Percentiles rank a stretch among this genome's conserved stretches.
These are phyloP conservation scores for Epipyxis sp. DNA, from an alignment of 108 stramenopile species.

Conservation along the genomic window DNA sequence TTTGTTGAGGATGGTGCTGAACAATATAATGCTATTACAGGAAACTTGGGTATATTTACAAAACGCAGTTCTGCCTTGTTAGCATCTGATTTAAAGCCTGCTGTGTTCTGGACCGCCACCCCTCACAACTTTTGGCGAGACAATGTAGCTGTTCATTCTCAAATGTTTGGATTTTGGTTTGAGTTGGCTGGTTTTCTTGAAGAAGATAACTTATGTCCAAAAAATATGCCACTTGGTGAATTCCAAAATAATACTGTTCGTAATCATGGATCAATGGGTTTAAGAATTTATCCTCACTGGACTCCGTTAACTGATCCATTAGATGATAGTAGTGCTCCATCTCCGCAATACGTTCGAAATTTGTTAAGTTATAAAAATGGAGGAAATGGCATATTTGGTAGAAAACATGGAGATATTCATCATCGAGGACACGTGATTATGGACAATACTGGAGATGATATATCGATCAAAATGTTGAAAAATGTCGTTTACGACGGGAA, in stretches of 20 bases:
- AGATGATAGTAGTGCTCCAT: neutral
- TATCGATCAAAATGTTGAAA: neutral
- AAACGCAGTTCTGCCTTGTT: slow-evolving; percentile 39
- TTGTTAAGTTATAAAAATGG: slow-evolving; percentile 31
- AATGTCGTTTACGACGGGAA: slow-evolving; percentile 25
- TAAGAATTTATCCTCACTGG: slow-evolving; percentile 24
- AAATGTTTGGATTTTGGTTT: slow-evolving; percentile 20
- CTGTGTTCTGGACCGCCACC: slow-evolving; percentile 27
- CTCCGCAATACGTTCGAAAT: neutral
- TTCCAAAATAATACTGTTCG: slow-evolving; percentile 35
- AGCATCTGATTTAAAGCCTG: slow-evolving; percentile 28
- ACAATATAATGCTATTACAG: slow-evolving; percentile 34
- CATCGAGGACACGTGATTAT: slow-evolving; percentile 18
- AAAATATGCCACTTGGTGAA: slow-evolving; percentile 15
- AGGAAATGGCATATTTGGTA: slow-evolving; percentile 35
- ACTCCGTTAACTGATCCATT: slow-evolving; percentile 22
- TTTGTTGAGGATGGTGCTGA: slow-evolving; percentile 52
- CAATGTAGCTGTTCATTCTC: slow-evolving; percentile 23
- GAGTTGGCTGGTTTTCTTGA: slow-evolving; percentile 35
- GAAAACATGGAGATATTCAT: slow-evolving; percentile 32
- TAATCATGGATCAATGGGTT: neutral
- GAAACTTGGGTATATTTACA: slow-evolving; percentile 36
- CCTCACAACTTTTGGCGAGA: slow-evolving; percentile 24
- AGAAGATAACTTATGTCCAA: neutral
- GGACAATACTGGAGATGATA: neutral